Conservation (phyloP, 2,329 filamentous ascomycete species). For the Verticillium nonalfalfae region DNA sequence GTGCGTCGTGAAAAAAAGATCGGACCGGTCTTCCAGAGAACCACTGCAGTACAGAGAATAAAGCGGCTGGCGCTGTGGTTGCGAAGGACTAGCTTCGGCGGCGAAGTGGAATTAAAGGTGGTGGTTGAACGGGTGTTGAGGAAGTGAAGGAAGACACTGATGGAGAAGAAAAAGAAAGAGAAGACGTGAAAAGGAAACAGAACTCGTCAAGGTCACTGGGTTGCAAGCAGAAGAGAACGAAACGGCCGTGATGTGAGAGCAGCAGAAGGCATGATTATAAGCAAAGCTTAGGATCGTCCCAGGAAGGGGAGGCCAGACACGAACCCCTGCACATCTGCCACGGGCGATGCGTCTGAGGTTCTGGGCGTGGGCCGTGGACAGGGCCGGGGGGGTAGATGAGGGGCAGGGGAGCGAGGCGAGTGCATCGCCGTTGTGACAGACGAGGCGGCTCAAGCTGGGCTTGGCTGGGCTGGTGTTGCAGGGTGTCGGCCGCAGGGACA, state of each 20-base stretch:
- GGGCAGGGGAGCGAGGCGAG: not conserved
- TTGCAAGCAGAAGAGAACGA: conserved; percentile 19
- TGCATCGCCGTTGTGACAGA: not conserved
- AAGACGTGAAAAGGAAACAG: conserved; percentile 15
- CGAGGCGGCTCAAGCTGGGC: not conserved
- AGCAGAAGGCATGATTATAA: conserved; percentile 35
- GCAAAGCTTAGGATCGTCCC: conserved; percentile 29
- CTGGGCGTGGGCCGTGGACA: not conserved
- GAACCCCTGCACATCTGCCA: not conserved
- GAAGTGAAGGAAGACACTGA: conserved; percentile 16
- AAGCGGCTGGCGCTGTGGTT: conserved; percentile 40
- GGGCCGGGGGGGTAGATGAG: not conserved
- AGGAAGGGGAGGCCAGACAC: conserved; percentile 9
- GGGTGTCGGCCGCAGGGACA: not conserved
- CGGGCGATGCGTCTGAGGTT: not conserved
- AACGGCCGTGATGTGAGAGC: conserved; percentile 17
- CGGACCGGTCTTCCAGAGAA: conserved; percentile 5
- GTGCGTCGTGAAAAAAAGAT: conserved; percentile 1
- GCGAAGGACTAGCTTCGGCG: conserved; percentile 40
- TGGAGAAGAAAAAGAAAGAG: conserved; percentile 14
- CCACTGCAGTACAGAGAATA: conserved; percentile 6
- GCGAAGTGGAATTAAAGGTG: conserved; percentile 17
- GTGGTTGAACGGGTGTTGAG: conserved; percentile 7
- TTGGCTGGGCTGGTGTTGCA: not conserved
- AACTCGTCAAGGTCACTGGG: conserved; percentile 16